Evolutionary conservation across 2,329 filamentous ascomycete genomes (phyloP), one percentile per base, ranked within the genome.

Genomic region (Aspergillus sp.): DNA sequence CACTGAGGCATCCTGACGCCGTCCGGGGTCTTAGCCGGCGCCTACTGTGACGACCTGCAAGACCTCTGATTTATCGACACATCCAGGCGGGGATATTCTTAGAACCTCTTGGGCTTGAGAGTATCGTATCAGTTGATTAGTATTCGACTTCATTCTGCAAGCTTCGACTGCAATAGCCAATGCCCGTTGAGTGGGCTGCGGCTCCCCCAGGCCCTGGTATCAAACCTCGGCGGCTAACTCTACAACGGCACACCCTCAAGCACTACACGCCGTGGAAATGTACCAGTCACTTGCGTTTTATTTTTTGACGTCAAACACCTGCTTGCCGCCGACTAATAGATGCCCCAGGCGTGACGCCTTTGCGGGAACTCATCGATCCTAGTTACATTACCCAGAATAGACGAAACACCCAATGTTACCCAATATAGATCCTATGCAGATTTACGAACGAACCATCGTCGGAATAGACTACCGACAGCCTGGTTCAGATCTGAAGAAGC

Each of bases 401-500:
- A 67, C 64, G 63, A 69, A 69, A 68, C 65, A 65, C 55, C 38
- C 62, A 36, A 43, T 59, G 62, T 62, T 70, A 60, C 67, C 61
- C 65, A 67, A 65, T 69, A 63, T 65, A 69, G 67, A 65, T 64
- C 55, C 55, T 55, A 63, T 64, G 59, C 65, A 63, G 63, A 47
- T 56, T 58, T 2, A n/a, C 69, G 67, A 64, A 67, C 61, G 64
- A 60, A 60, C 62, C 69, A 66, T 10, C n/a, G 70, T 63, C 62
- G 63, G 57, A 21, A 63, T 55, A 52, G 25, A 69, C 56, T 47
- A 58, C 60, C 55, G 45, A 57, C 53, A 63, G 58, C 58, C 60
- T 63, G 55, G 41, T 59, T 61, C 50, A 58, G 59, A 60, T 70
- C 66, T 72, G 70, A 72, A 68, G 70, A 72, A 66, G 55, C 58